A percentile compares a stretch with the other conserved stretches of the same genome.
phyloP scores from a whole-genome alignment of 208 protist genomes.

The Leishmania gerbilli region DNA sequence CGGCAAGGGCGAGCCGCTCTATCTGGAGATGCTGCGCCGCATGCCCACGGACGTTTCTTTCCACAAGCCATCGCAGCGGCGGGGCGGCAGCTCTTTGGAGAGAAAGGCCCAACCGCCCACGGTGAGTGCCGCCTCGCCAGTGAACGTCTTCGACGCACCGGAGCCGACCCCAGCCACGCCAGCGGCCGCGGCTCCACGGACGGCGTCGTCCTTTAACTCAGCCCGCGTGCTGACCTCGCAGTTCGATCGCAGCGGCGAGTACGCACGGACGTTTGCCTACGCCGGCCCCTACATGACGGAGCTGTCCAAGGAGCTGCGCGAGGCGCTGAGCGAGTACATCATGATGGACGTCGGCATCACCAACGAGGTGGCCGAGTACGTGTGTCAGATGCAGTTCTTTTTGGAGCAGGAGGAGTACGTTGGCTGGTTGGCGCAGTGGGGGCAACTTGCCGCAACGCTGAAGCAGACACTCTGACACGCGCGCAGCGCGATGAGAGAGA shows the following conservation, averaged over 20 bases:
- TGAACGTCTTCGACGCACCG: conserved; percentile 30
- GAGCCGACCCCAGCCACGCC: background rate
- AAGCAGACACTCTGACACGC: conserved; percentile 7
- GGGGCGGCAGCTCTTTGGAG: background rate
- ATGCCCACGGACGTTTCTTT: background rate
- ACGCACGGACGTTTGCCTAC: conserved; percentile 64
- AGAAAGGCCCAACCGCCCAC: background rate
- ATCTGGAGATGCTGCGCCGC: conserved; percentile 52
- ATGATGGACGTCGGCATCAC: conserved; percentile 61
- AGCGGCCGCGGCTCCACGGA: background rate
- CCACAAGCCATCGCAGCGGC: background rate
- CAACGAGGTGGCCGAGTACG: conserved; percentile 71
- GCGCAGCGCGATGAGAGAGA: too few relatives aligned
- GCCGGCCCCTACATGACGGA: conserved; percentile 73
- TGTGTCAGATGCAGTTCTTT: conserved; percentile 85
- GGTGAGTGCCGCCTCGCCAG: conserved; percentile 10
- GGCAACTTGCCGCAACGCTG: conserved; percentile 39
- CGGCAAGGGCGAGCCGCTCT: conserved; percentile 60
- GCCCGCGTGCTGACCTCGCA: conserved; percentile 38
- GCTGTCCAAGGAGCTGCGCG: conserved; percentile 70
- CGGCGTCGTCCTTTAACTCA: background rate
- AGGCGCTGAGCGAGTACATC: conserved; percentile 61
- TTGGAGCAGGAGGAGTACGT: conserved; percentile 89
- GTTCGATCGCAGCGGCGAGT: conserved; percentile 50
- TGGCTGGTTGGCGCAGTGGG: conserved; percentile 68